Base-by-base conservation (phyloP, 75 land plant genomes). In the Azolla pinnata region DNA sequence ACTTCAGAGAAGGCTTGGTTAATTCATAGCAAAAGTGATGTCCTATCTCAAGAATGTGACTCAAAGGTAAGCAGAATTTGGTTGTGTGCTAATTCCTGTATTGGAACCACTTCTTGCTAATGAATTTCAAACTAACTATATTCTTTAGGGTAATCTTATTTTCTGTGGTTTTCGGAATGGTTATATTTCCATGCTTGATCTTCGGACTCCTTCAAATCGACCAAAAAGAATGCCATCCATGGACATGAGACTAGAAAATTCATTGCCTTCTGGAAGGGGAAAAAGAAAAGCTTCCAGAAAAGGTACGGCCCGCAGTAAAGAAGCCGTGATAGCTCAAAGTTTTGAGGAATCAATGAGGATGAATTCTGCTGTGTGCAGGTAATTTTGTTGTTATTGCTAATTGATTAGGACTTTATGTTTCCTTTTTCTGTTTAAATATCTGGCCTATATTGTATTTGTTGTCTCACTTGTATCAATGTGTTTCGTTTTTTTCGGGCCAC, bases 101-200 rank as follows among this genome's bases (percentile, higher is more conserved):
- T 14, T 8, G 14, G 42, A 38, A 8, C 42, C 14, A 38, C 12
- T 38, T 38, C 42, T 38, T 38, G n/a, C 9, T 5, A 5, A 18
- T 18, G n/a, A 50, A 18, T 23, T 23, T 18, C n/a, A 18, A 23
- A 50, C 53, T 7, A 8, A 23, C 53, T 18, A 33, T 31, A 31
- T 21, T 16, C 42, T 17, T 0, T 60, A 66, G 62, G 70, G 70
- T 1, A 67, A 67, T 60, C 4, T 67, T 16, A 30, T 67, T 28
- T 48, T 67, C 31, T 67, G 63, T 50, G 70, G 70, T 12, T 60
- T 59, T 33, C 62, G 70, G 33, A 67, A 67, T 60, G 70, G 70
- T 0, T 53, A 26, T 5, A 67, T 67, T 50, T 47, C 70, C 19
- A 67, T 61, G 12, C 27, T 59, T 24, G 70, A 67, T 35, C 40